Percentiles rank a stretch among this genome's conserved stretches.
Conservation (phyloP, 768 basidiomycete species). For the Podaxis sp. region DNA sequence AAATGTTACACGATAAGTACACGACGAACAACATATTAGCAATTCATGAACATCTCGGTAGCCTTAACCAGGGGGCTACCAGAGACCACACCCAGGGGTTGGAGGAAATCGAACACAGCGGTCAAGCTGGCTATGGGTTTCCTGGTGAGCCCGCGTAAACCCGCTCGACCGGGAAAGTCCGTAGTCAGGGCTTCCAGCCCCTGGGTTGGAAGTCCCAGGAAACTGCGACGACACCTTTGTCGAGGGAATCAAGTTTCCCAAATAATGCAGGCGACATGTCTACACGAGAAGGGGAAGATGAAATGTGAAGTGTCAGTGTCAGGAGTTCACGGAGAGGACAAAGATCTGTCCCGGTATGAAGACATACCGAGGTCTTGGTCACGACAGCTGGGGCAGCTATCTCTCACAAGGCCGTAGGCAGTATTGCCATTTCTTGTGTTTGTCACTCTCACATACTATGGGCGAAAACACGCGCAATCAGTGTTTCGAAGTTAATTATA, state of each 20-base stretch:
- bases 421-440: constrained; percentile 51
- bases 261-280: constrained; percentile 70
- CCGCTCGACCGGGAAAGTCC: background rate
- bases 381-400: constrained; percentile 59
- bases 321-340: background rate
- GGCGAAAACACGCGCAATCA: constrained; percentile 5
- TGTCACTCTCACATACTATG: constrained; percentile 54
- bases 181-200: constrained; percentile 39
- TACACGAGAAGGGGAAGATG: constrained; percentile 23
- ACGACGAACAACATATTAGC: background rate
- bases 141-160: constrained; percentile 1
- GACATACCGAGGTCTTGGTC: constrained; percentile 53
- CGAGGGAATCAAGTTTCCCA: constrained; percentile 44
- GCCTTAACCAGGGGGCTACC: no score
- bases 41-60: background rate
- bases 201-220: constrained; percentile 59
- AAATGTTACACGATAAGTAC: background rate
- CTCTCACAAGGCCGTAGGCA: constrained; percentile 49
- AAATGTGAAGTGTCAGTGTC: background rate
- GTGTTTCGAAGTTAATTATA: constrained; percentile 9
- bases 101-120: background rate
- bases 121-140: background rate
- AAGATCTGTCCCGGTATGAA: background rate
- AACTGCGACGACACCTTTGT: constrained; percentile 49
- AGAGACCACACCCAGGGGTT: background rate